Evolutionary conservation across 164 flowering plant genomes (phyloP).

Genomic region (Hamamelis virginiana): DNA sequence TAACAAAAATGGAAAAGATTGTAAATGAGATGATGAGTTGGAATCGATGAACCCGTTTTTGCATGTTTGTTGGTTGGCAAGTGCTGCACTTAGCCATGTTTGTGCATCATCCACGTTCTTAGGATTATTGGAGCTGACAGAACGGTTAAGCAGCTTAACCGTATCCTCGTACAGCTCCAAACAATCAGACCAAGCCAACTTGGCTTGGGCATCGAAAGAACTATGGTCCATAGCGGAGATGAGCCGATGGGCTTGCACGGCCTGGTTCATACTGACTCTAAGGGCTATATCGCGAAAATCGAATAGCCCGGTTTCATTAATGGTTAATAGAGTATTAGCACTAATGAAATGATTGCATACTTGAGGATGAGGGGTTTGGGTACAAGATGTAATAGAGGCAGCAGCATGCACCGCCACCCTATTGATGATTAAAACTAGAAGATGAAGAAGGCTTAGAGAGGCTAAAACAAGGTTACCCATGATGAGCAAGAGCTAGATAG

Average conservation of each 20-base stretch:
- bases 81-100: slow-evolving; percentile 63
- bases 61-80: slow-evolving; percentile 59
- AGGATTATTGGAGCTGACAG: slow-evolving; percentile 20
- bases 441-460: slow-evolving; percentile 3
- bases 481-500: too few species aligned
- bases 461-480: slow-evolving; percentile 21
- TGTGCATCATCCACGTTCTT: slow-evolving; percentile 22
- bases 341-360: slow-evolving; percentile 35
- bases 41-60: slow-evolving; percentile 52
- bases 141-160: slow-evolving; percentile 33
- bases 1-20: slow-evolving; percentile 25
- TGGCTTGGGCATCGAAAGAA: slow-evolving; percentile 28
- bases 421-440: slow-evolving; percentile 5
- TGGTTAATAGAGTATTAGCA: slow-evolving; percentile 3
- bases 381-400: slow-evolving; percentile 30
- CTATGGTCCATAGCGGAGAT: slow-evolving; percentile 39
- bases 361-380: slow-evolving; percentile 64
- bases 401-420: slow-evolving; percentile 17
- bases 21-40: slow-evolving; percentile 24
- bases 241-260: slow-evolving; percentile 33
- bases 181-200: slow-evolving; percentile 56
- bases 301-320: slow-evolving; percentile 15
- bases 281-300: slow-evolving; percentile 35
- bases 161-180: slow-evolving; percentile 56
- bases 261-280: slow-evolving; percentile 36